Percentiles rank a stretch among this genome's conserved stretches.
phyloP scores from a whole-genome alignment of 805 yeast genomes.

The Tetrapisispora pingtungensis region DNA sequence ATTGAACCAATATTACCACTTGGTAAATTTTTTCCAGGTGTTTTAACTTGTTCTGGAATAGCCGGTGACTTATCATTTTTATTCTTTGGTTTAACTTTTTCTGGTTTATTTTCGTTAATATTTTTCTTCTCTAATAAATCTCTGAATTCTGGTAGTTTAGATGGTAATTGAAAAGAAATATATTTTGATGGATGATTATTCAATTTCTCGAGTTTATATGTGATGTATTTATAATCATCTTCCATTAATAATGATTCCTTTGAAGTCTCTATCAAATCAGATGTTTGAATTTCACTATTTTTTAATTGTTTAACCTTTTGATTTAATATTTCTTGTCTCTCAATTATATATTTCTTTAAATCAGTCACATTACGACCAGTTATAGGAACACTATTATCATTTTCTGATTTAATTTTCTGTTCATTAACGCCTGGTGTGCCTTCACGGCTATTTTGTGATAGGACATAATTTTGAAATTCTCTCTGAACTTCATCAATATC shows the following conservation, averaged over 20 bases:
- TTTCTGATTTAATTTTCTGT: not conserved
- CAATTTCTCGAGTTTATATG: conserved; percentile 19
- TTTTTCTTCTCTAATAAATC: conserved; percentile 6
- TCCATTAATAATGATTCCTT: conserved; percentile 30
- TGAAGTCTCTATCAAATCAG: conserved; percentile 27
- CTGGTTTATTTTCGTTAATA: conserved; percentile 5
- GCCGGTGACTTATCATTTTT: conserved; percentile 5
- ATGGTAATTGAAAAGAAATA: conserved; percentile 33
- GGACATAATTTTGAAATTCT: conserved; percentile 22
- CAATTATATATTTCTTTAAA: conserved; percentile 11
- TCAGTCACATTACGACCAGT: conserved; percentile 18
- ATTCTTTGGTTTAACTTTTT: conserved; percentile 7
- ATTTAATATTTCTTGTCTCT: conserved; percentile 13
- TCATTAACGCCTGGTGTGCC: conserved; percentile 16
- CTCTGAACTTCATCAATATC: conserved; percentile 30
- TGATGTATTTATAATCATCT: conserved; percentile 34
- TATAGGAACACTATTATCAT: not conserved
- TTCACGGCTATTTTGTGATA: conserved; percentile 19
- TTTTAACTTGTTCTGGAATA: not conserved
- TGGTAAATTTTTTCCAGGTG: conserved; percentile 8
- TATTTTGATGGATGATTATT: conserved; percentile 29
- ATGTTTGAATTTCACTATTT: conserved; percentile 16
- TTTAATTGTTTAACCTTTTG: conserved; percentile 1
- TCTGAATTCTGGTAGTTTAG: conserved; percentile 29
- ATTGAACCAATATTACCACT: conserved; percentile 63